Conservation (phyloP, 805 yeast species). For the Yarrowia deformans region DNA sequence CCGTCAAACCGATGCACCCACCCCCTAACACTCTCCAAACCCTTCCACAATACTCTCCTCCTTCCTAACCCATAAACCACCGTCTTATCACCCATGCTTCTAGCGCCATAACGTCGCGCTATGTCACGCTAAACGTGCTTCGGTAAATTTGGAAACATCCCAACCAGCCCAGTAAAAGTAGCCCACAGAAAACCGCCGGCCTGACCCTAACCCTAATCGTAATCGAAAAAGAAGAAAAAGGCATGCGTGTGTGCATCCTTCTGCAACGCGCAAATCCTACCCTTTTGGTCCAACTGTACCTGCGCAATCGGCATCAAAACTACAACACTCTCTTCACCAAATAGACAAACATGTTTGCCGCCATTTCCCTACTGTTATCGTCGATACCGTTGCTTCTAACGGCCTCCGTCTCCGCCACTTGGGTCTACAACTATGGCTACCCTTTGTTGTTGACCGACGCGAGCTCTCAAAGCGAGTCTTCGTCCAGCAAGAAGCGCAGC, state of each 20-base stretch:
- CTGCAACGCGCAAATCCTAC: slow-evolving; percentile 34
- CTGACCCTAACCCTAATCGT: slow-evolving; percentile 18
- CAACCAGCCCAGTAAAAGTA: no score
- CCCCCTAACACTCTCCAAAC: no score
- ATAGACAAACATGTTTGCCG: slow-evolving; percentile 22
- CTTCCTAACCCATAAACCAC: no score
- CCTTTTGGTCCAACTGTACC: slow-evolving; percentile 28
- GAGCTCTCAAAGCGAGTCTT: slow-evolving; percentile 5
- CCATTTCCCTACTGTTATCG: slow-evolving; percentile 20
- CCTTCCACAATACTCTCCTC: no score
- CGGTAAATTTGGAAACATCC: no score
- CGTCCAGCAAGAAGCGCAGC: slow-evolving; percentile 20
- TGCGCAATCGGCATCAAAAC: slow-evolving; percentile 8
- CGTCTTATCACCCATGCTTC: no score
- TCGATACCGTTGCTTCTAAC: slow-evolving; percentile 26
- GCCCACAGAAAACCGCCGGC: neutral
- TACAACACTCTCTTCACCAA: neutral
- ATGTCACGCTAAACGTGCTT: no score
- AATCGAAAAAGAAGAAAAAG: neutral
- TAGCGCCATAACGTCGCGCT: slow-evolving; percentile 5
- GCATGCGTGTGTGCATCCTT: neutral
- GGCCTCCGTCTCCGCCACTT: slow-evolving; percentile 21
- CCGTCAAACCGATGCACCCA: no score
- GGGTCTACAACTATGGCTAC: slow-evolving; percentile 33
- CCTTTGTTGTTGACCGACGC: slow-evolving; percentile 16